Percentiles rank a stretch among this genome's conserved stretches.
Conservation (phyloP, 23 red algal species). For the Gracilariopsis chorda region DNA sequence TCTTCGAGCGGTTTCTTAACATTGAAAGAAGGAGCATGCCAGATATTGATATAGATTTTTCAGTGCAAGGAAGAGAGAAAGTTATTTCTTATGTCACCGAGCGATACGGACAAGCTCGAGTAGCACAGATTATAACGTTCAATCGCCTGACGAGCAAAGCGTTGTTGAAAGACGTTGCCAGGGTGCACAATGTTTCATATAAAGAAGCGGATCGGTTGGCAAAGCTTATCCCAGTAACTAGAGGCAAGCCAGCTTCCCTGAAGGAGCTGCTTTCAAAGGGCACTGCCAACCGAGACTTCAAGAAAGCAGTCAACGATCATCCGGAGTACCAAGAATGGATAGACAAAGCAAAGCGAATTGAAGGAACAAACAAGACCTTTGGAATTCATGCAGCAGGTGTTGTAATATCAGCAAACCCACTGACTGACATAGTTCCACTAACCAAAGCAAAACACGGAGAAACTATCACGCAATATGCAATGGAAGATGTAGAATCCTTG, state of each 20-base stretch:
- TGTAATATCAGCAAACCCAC: constrained; percentile 83
- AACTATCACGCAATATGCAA: constrained; percentile 95
- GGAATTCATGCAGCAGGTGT: constrained; percentile 98
- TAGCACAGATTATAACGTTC: constrained; percentile 96
- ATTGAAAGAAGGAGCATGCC: constrained; percentile 83
- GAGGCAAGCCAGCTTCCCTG: constrained; percentile 84
- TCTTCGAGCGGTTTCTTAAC: constrained; percentile 94
- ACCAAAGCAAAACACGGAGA: constrained; percentile 85
- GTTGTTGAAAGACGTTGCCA: constrained; percentile 87
- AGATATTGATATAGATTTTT: constrained; percentile 94
- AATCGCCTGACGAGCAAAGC: constrained; percentile 84
- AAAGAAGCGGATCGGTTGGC: constrained; percentile 83
- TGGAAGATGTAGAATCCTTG: constrained; percentile 95
- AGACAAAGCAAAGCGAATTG: constrained; percentile 79
- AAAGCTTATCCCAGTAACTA: constrained; percentile 83
- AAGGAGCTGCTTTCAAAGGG: constrained; percentile 56
- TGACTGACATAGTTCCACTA: constrained; percentile 85
- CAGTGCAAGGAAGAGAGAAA: constrained; percentile 75
- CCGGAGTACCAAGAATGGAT: constrained; percentile 53
- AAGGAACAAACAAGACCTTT: constrained; percentile 91
- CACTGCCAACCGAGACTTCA: constrained; percentile 57
- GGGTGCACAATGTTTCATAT: constrained; percentile 79
- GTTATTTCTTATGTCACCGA: constrained; percentile 78
- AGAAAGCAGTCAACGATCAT: constrained; percentile 18
- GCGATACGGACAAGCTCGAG: constrained; percentile 76